Percentiles rank a stretch among this genome's conserved stretches.
Conservation (phyloP, 352 stramenopile species). For the Globisporangium paddicum region DNA sequence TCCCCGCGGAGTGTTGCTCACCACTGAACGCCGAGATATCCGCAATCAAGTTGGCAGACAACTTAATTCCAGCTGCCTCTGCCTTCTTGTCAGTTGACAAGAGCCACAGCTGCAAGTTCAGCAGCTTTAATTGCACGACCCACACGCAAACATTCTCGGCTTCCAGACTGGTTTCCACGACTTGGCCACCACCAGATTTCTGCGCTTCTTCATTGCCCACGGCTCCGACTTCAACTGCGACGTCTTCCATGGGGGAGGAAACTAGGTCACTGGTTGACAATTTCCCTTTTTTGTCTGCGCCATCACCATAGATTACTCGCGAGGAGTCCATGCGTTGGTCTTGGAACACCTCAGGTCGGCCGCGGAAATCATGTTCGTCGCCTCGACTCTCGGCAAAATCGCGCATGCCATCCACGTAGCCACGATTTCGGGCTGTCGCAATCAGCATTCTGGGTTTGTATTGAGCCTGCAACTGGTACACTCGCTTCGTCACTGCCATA, state of each 20-base stretch:
- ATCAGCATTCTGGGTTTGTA: constrained; percentile 29
- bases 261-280: constrained; percentile 7
- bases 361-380: not conserved
- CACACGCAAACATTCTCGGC: constrained; percentile 8
- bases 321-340: constrained; percentile 7
- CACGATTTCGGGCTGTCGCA: constrained; percentile 17
- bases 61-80: constrained; percentile 46
- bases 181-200: not conserved
- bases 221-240: not conserved
- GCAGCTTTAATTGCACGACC: constrained; percentile 41
- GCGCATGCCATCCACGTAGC: constrained; percentile 30
- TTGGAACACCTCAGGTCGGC: not conserved
- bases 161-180: not conserved
- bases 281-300: constrained; percentile 3
- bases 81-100: constrained; percentile 56
- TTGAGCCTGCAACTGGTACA: constrained; percentile 33
- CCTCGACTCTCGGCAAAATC: constrained; percentile 18
- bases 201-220: not conserved
- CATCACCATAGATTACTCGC: not conserved
- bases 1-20: not conserved
- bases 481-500: constrained; percentile 39
- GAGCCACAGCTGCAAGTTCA: constrained; percentile 60
- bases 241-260: constrained; percentile 1
- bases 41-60: constrained; percentile 27
- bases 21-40: constrained; percentile 6